Evolutionary conservation across 768 basidiomycete genomes (phyloP).

Genomic region (Cystofilobasidium bisporidii): DNA sequence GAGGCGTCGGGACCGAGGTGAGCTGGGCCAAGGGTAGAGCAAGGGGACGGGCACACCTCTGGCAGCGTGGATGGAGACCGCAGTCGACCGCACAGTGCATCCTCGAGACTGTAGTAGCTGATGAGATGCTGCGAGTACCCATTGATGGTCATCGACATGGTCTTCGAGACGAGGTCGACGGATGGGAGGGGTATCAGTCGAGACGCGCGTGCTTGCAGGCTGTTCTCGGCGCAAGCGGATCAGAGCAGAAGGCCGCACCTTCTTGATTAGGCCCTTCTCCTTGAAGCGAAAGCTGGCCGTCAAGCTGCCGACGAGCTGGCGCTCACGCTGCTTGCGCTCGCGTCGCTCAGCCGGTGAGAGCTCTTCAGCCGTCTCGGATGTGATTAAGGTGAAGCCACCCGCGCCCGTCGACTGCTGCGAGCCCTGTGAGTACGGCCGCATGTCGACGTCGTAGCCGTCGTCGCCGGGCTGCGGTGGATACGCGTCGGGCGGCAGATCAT

Average conservation of each 20-base stretch:
- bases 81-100: conserved; percentile 79
- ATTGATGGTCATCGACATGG: conserved; percentile 76
- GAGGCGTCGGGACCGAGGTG: too few relatives aligned
- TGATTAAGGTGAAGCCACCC: background rate
- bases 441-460: background rate
- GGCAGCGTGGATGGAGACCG: conserved; percentile 78
- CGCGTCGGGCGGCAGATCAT: background rate
- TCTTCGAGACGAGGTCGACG: too few relatives aligned
- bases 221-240: background rate
- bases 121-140: conserved; percentile 85
- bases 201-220: too few relatives aligned
- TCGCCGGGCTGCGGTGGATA: background rate
- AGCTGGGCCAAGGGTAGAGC: too few relatives aligned
- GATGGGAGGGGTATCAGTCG: too few relatives aligned
- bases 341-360: background rate
- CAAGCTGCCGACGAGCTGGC: conserved; percentile 75
- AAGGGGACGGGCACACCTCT: conserved; percentile 71
- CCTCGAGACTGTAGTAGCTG: conserved; percentile 86
- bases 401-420: background rate
- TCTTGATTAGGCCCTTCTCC: conserved; percentile 87
- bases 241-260: conserved; percentile 49
- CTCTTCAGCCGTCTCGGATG: too few relatives aligned
- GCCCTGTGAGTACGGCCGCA: background rate
- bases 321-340: conserved; percentile 43
- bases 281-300: conserved; percentile 94